A percentile compares a stretch with the other conserved stretches of the same genome.
Conservation (phyloP, 2,329 filamentous ascomycete genomes). For the Pseudocercospora pini-densiflorae region DNA sequence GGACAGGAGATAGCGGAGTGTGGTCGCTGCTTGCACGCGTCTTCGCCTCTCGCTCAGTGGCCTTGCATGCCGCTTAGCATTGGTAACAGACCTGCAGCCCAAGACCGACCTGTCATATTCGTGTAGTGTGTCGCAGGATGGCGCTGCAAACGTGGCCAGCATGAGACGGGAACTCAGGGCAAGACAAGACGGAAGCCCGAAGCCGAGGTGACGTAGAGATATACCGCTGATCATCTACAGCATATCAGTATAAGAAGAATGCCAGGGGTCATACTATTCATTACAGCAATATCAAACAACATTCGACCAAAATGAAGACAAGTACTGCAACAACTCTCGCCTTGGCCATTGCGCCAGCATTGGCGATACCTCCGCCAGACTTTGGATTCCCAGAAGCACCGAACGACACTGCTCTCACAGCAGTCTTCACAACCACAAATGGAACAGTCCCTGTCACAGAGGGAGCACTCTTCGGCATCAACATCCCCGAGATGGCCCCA, state of each 20-base stretch:
- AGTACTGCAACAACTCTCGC: background rate
- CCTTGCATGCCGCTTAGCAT: background rate
- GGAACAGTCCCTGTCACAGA: slow-evolving; percentile 9
- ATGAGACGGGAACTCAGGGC: background rate
- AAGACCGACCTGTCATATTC: background rate
- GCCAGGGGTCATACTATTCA: background rate
- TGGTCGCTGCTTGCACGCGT: background rate
- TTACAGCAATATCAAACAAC: background rate
- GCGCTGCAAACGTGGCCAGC: background rate
- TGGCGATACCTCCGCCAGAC: slow-evolving; percentile 22
- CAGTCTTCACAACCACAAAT: slow-evolving; percentile 6
- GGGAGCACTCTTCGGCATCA: slow-evolving; percentile 21
- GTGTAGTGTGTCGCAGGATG: background rate
- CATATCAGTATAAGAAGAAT: background rate
- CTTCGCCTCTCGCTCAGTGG: background rate
- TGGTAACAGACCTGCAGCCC: background rate
- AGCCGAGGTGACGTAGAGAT: slow-evolving; percentile 2
- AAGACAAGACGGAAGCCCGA: background rate
- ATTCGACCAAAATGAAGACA: background rate
- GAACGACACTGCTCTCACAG: slow-evolving; percentile 21
- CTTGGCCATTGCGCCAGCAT: slow-evolving; percentile 11
- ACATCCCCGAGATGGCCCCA: slow-evolving; percentile 16
- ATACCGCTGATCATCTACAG: background rate
- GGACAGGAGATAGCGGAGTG: too few species aligned
- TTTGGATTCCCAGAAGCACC: slow-evolving; percentile 25